Percentiles rank a stretch among this genome's conserved stretches.
These are phyloP conservation scores for Suhomyces kilbournensis DNA, from an alignment of 805 yeast genomes.

Conservation along the genomic window DNA sequence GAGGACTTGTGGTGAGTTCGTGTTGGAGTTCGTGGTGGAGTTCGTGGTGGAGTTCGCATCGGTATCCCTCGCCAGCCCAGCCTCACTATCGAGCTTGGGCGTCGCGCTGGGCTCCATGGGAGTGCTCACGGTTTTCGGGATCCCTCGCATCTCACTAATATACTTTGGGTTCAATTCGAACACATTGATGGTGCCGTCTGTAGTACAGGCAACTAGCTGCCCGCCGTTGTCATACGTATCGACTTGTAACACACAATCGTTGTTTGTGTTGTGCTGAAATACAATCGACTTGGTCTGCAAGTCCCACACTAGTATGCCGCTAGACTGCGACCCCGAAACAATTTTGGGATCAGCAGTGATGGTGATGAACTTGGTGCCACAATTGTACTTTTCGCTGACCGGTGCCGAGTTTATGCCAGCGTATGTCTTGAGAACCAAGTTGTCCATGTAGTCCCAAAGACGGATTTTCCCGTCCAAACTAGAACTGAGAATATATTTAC, in stretches of 20 bases:
- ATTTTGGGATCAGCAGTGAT: slow-evolving; percentile 36
- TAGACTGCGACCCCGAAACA: slow-evolving; percentile 60
- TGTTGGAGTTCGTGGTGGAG: background rate
- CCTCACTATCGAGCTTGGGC: background rate
- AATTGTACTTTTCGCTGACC: slow-evolving; percentile 50
- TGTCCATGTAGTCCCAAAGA: slow-evolving; percentile 84
- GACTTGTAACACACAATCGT: slow-evolving; percentile 41
- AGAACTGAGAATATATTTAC: slow-evolving; percentile 71
- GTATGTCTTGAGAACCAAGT: slow-evolving; percentile 75
- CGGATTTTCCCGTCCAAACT: slow-evolving; percentile 77
- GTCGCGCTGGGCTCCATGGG: background rate
- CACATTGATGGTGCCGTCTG: slow-evolving; percentile 20
- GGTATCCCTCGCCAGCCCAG: background rate
- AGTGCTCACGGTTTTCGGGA: background rate
- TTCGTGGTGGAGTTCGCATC: background rate
- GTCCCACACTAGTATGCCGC: slow-evolving; percentile 61
- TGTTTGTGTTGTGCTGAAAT: slow-evolving; percentile 16
- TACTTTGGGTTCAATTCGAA: slow-evolving; percentile 18
- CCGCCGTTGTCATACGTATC: slow-evolving; percentile 37
- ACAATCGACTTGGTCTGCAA: slow-evolving; percentile 56
- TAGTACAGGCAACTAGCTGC: slow-evolving; percentile 28
- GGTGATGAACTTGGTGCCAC: slow-evolving; percentile 52
- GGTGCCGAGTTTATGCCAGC: slow-evolving; percentile 19
- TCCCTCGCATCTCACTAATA: background rate
- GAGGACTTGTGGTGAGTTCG: background rate